Conservation (phyloP, 805 yeast genomes). For the Wickerhamomyces chaumierensis region DNA sequence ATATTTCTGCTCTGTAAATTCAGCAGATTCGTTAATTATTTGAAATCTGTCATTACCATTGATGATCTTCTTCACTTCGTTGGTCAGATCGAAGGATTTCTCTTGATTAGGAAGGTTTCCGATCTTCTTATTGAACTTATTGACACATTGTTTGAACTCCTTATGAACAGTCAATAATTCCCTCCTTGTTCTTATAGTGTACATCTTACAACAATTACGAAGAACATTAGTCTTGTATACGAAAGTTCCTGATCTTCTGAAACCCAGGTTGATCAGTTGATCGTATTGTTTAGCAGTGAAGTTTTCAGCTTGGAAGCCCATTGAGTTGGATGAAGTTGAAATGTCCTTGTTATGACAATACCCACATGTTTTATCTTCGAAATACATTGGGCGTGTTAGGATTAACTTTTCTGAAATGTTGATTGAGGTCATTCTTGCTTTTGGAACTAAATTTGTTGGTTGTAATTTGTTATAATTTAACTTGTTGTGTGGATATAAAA, state of each 20-base stretch:
- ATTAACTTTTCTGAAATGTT: too few relatives aligned
- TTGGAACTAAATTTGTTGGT: too few relatives aligned
- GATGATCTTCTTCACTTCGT: conserved; percentile 25
- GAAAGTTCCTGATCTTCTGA: conserved; percentile 66
- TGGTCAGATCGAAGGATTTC: conserved; percentile 18
- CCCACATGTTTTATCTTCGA: too few relatives aligned
- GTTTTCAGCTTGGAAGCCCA: conserved; percentile 30
- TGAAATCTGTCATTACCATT: conserved; percentile 22
- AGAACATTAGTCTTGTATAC: conserved; percentile 57
- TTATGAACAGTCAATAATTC: conserved; percentile 37
- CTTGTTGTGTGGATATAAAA: too few relatives aligned
- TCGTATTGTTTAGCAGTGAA: conserved; percentile 49
- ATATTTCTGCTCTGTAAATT: conserved; percentile 46
- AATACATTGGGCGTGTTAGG: too few relatives aligned
- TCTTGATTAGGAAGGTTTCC: conserved; percentile 6
- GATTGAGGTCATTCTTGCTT: too few relatives aligned
- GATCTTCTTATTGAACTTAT: conserved; percentile 33
- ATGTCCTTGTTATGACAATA: too few relatives aligned
- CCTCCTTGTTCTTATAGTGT: conserved; percentile 59
- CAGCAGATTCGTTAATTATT: conserved; percentile 43
- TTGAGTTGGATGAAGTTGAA: conserved; percentile 4
- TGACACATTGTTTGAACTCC: conserved; percentile 56
- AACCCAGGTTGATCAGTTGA: conserved; percentile 57
- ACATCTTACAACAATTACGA: conserved; percentile 68
- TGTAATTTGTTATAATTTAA: too few relatives aligned